phyloP scores from a whole-genome alignment of 495 filamentous ascomycete genomes.

The Neurospora sp. region DNA sequence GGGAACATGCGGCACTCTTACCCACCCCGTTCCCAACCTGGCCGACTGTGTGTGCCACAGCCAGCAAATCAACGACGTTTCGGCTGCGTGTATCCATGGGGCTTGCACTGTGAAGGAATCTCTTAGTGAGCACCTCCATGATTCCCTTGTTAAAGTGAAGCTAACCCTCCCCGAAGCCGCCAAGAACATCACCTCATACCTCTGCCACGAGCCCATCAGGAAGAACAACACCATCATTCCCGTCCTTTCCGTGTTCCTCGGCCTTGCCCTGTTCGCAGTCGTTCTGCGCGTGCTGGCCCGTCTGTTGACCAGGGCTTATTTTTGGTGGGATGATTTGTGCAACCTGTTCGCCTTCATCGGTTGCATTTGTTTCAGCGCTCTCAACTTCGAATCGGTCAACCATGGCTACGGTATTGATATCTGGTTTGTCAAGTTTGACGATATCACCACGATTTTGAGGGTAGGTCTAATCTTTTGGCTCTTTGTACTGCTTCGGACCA shows the following conservation, averaged over 20 bases:
- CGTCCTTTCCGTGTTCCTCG: slow-evolving; percentile 12
- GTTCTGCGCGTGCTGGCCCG: slow-evolving; percentile 17
- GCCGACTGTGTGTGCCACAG: slow-evolving; percentile 15
- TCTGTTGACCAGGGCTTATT: slow-evolving; percentile 19
- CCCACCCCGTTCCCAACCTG: not conserved
- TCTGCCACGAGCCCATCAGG: slow-evolving; percentile 5
- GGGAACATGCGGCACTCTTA: slow-evolving; percentile 7
- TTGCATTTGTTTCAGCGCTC: slow-evolving; percentile 8
- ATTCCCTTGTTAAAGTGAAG: not conserved
- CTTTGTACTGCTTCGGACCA: not conserved
- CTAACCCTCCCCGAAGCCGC: slow-evolving; percentile 8
- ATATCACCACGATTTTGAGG: slow-evolving; percentile 26
- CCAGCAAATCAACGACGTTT: not conserved
- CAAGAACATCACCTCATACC: slow-evolving; percentile 10
- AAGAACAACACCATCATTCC: slow-evolving; percentile 8
- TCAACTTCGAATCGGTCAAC: slow-evolving; percentile 24
- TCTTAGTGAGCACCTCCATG: slow-evolving; percentile 6
- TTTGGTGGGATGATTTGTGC: slow-evolving; percentile 26
- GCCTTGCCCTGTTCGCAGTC: slow-evolving; percentile 15
- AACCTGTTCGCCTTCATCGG: slow-evolving; percentile 18
- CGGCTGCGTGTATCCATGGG: slow-evolving; percentile 5
- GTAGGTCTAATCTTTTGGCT: not conserved
- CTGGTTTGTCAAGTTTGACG: slow-evolving; percentile 36
- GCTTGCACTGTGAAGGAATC: slow-evolving; percentile 13
- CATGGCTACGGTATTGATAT: slow-evolving; percentile 36